Evolutionary conservation across 371 early-diverging fungal species (phyloP), one percentile per base, ranked within the genome.

Genomic region (Apophysomyces ossiformis): DNA sequence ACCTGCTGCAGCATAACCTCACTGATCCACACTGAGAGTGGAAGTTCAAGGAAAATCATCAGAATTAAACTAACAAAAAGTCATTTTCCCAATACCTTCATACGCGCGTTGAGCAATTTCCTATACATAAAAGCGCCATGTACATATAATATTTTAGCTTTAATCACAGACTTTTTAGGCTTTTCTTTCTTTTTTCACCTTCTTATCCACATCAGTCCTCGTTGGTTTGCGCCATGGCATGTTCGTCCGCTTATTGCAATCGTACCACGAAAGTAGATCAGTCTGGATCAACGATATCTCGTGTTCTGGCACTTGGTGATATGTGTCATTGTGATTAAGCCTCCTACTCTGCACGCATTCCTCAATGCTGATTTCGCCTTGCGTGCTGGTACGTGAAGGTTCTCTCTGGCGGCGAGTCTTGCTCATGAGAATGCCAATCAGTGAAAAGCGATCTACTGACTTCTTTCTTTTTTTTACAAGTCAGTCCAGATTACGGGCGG

Each of bases 1-100:
- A 81, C 84, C 77, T 88, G 94, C 60, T 95, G 95, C 35, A 91
- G 81, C 95, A 95, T 95, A 37, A 93, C 89, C 68, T 95, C 93
- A 21, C 87, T 86, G 4, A 95, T 89, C 93, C 93, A 93, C 2
- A 92, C 92, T 80, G 60, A 32, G 32, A 26, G 32, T 1, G 2
- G 32, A 26, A 26, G 32, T 26, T 26, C 32, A 26, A 26, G 2
- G 32, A 26, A 26, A 26, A 0, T 26, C 32, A 26, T 26, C 32
- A 26, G 32, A 44, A 11, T 16, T 6, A 44, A 18, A 21, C 2
- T 26, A 2, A 26, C 2, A 2, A 26, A 26, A 26, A 2, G 3
- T 26, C 32, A 26, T 26, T 26, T 26, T 26, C 32, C 32, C 0
- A 26, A 26, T 26, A 85, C 87, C 86, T 77, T 90, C 89, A 67